Evolutionary conservation across 306 rosid species (phyloP).

Genomic region (Dryas drummondii): DNA sequence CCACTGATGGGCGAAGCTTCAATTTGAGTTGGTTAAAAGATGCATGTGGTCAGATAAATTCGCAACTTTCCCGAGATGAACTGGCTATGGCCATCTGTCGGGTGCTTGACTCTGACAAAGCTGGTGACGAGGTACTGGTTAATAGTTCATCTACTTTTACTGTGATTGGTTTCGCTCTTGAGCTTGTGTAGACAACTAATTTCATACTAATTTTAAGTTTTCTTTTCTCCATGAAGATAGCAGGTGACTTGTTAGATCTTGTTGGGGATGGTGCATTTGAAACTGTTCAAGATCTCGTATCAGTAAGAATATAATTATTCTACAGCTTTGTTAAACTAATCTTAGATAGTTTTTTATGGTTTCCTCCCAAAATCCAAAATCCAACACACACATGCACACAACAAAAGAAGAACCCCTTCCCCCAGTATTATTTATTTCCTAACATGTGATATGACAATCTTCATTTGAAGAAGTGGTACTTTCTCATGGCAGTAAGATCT

Average conservation of each 20-base stretch:
- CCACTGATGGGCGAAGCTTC: slow-evolving; percentile 37
- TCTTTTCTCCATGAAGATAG: slow-evolving; percentile 58
- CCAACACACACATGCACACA: not conserved
- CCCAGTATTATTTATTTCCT: not conserved
- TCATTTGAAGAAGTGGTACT: not conserved
- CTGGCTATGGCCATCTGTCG: slow-evolving; percentile 88
- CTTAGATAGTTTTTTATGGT: slow-evolving; percentile 4
- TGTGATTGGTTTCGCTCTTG: slow-evolving; percentile 6
- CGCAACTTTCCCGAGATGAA: slow-evolving; percentile 73
- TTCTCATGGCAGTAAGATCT: not conserved
- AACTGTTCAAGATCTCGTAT: slow-evolving; percentile 75
- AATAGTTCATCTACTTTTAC: slow-evolving; percentile 17
- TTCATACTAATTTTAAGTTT: slow-evolving; percentile 24
- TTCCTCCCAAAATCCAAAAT: not conserved
- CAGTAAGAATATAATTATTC: slow-evolving; percentile 49
- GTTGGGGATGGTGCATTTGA: slow-evolving; percentile 92
- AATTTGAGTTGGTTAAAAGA: slow-evolving; percentile 76
- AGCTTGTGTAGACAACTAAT: slow-evolving; percentile 8
- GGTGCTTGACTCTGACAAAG: slow-evolving; percentile 87
- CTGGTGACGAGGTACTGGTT: slow-evolving; percentile 85
- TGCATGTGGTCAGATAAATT: slow-evolving; percentile 67
- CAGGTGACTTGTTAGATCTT: slow-evolving; percentile 87
- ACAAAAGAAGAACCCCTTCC: not conserved
- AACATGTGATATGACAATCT: not conserved
- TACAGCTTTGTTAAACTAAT: slow-evolving; percentile 14